Evolutionary conservation across 805 yeast genomes (phyloP), one percentile per base, ranked within the genome.

Genomic region (Candida ascalaphidarum): DNA sequence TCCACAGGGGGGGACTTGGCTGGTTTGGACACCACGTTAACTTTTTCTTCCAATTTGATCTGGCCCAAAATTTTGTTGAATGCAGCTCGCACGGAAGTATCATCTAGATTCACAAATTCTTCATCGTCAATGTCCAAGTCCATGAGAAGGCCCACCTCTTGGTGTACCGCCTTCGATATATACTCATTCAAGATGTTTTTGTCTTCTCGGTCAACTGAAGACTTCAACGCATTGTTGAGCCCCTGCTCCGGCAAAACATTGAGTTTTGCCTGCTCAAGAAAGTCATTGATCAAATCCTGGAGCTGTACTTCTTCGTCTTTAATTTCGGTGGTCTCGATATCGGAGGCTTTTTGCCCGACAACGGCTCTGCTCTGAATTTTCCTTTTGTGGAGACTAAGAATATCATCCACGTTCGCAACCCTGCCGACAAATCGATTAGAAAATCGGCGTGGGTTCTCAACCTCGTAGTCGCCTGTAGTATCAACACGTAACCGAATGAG

Each of bases 331-430:
- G 18, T 17, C 18, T 7, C 8, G 18, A 7, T 17, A 6, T 17
- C 8, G 18, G 6, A 7, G 8, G 18, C 18, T 6, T 6, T 17
- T 17, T 17, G 8, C 18, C 18, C 8, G 8, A 8, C 8, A 17
- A 6, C 8, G 18, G 18, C 8, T 17, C 18, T 17, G 18, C 8
- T 17, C 8, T 6, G 8, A 6, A 6, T 25, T 62, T 50, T 61
- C 38, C 67, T 72, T 46, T 73, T 69, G 44, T 73, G 72, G 48
- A 81, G 81, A 26, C 74, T 77, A 3, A 89, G 71, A 7, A 88
- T 83, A 43, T 86, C 94, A 43, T 83, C 79, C n/a, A 78, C 74
- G 50, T 92, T 92, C 4, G 97, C 98, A 2, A 89, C 92, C 36
- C 65, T 66, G 0, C 95, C 96, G 5, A 82, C 94, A 61, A 89